Evolutionary conservation across 768 basidiomycete genomes (phyloP), one percentile per base, ranked within the genome.

Genomic region (Podaxis carcinomalis): DNA sequence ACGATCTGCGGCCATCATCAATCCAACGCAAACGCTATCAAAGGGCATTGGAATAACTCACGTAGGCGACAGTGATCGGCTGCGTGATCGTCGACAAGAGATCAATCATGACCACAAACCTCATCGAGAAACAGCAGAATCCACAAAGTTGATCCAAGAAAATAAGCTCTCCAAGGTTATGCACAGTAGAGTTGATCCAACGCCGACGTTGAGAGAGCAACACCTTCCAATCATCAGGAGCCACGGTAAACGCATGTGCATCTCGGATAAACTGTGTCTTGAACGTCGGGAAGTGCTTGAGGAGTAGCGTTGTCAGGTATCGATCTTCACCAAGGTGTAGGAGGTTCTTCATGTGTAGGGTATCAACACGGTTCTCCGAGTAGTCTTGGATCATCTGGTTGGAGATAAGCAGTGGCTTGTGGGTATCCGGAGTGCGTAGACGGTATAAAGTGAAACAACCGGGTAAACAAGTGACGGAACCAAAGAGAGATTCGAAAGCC

Each of bases 71-170:
- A 1, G 89, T 92, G 66, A 95, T 90, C 1, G 93, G 92, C 61
- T 90, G 89, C 27, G 87, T 89, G 57, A 95, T 70, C 1, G 92
- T 94, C 11, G 92, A 94, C 37, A 99, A 71, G 56, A 98, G 77
- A 76, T 98, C 97, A 67, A 99, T 90, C 85, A 99, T 92, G 68
- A 98, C 96, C 39, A 98, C 80, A 72, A 98, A 98, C 11, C 96
- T 87, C 97, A 99, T 98, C 0, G 94, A 97, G 83, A 98, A 98
- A 78, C 93, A 96, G 71, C 96, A 98, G 85, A 98, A 97, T 64
- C 93, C 93, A 68, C 94, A 95, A 23, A 95, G 85, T 62, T 91
- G 86, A 57, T 95, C 92, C 68, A 98, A 75, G 79, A 95, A 94
- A 58, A 98, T 78, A 46, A 99, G 79, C 69, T 98, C 96, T 54